These are phyloP conservation scores for Hypholoma fasciculare DNA, from an alignment of 768 basidiomycete species.

Conservation along the genomic window DNA sequence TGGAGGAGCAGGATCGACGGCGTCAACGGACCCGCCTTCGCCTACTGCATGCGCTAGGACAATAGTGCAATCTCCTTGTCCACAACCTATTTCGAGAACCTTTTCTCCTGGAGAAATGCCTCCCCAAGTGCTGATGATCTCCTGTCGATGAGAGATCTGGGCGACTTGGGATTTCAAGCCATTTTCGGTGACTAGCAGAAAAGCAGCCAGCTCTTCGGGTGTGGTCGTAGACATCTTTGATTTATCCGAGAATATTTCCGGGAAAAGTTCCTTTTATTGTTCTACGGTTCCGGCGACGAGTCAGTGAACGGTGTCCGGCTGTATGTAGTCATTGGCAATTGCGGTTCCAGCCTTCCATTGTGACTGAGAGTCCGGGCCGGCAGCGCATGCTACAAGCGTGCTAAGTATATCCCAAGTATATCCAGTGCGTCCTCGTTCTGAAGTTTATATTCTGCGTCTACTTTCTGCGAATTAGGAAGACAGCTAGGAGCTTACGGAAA, in stretches of 20 bases:
- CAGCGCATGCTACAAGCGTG: too few relatives aligned
- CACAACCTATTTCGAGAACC: conserved; percentile 13
- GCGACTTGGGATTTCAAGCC: conserved; percentile 4
- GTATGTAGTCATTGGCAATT: too few relatives aligned
- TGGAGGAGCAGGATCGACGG: conserved; percentile 10
- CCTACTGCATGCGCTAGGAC: conserved; percentile 12
- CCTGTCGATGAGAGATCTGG: conserved; percentile 7
- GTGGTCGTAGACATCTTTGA: background rate
- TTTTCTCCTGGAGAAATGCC: conserved; percentile 7
- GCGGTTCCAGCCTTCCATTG: too few relatives aligned
- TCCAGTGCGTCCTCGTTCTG: too few relatives aligned
- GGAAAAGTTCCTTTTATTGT: background rate
- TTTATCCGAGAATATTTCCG: background rate
- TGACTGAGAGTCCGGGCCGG: too few relatives aligned
- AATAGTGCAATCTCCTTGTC: conserved; percentile 14
- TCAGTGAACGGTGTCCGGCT: background rate
- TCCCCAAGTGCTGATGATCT: background rate
- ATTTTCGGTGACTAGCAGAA: conserved; percentile 8
- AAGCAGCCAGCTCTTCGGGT: conserved; percentile 6
- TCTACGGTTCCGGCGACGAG: background rate
- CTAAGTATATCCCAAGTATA: too few relatives aligned
- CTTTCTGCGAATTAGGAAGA: too few relatives aligned
- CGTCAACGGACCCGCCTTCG: conserved; percentile 7
- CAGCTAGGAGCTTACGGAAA: too few relatives aligned
- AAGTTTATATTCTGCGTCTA: too few relatives aligned